phyloP scores from a whole-genome alignment of 805 yeast genomes.

The Tetrapisispora iriomotensis region DNA sequence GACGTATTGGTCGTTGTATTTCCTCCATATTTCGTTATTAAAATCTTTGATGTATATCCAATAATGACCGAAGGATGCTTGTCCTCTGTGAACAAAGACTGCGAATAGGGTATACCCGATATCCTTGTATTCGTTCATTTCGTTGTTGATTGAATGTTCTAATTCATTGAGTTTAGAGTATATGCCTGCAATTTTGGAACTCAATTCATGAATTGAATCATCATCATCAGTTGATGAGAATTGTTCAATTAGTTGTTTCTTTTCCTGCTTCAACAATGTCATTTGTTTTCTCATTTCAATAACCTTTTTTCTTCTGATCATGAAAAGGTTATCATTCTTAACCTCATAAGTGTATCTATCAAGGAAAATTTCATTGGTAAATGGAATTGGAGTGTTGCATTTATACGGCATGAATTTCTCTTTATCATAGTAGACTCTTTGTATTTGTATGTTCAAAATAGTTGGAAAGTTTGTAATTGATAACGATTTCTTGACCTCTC shows the following conservation, averaged over 20 bases:
- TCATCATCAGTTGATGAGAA: no score
- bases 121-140: constrained; percentile 34
- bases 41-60: constrained; percentile 92
- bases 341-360: constrained; percentile 73
- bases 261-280: constrained; percentile 10
- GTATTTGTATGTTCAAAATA: constrained; percentile 83
- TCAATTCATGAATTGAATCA: neutral
- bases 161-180: constrained; percentile 39
- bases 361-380: constrained; percentile 66
- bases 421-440: constrained; percentile 83
- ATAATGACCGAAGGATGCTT: constrained; percentile 92
- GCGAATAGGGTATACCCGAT: constrained; percentile 78
- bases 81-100: constrained; percentile 89
- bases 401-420: constrained; percentile 65
- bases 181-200: neutral
- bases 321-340: constrained; percentile 33
- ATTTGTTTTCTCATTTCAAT: constrained; percentile 40
- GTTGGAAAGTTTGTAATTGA: constrained; percentile 67
- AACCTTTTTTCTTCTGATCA: constrained; percentile 34
- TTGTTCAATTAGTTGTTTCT: no score
- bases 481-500: constrained; percentile 62
- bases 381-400: constrained; percentile 70
- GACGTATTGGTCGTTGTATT: constrained; percentile 88
- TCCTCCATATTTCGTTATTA: constrained; percentile 57
- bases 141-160: constrained; percentile 44